Base-by-base conservation (phyloP, 2,329 filamentous ascomycete species). In the Laburnicola sp. region DNA sequence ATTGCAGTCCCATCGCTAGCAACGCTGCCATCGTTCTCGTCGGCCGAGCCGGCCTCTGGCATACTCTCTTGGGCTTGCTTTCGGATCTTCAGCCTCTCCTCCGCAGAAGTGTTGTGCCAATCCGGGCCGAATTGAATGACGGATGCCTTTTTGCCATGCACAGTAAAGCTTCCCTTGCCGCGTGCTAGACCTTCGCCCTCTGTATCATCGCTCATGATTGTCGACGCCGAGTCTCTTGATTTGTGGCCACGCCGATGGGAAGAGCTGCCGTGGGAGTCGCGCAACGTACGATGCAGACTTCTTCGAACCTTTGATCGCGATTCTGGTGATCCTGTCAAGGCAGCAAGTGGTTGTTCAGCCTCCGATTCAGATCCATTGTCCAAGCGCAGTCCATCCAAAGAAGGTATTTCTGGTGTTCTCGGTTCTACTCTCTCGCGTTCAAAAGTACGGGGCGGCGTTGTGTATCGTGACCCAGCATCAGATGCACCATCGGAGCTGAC, bases 81-180 rank as follows among this genome's bases (percentile, higher is more conserved):
- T 42, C 70, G 66, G 7, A 67, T 63, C 61, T 73, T 74, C 22
- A 75, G 50, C 26, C 71, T 57, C 57, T 74, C 72, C 45, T 74
- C 72, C 22, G 72, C 69, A 7, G 71, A 64, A 11, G 66, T 68
- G 45, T 82, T 87, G 64, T 93, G 87, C 77, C 96, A 86, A 62
- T 96, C 93, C n/a, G 86, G 86, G 6, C 92, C 91, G 69, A 99
- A 95, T n/a, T 90, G 95, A 60, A 99, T 90, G 49, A 99, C 89
- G 1, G 91, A 96, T 2, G 94, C 94, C 74, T 99, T 97, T 78
- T 97, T 99, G 54, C 94, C 93, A 66, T 99, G 94, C 3, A 99
- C 86, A 3, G 94, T 96, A 71, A 99, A 99, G 63, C 90, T 96
- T 4, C 91, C 91, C 9, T 89, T 85, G 9, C 88, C 87, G 41